Conservation (phyloP, 2,329 filamentous ascomycete species). For the Aspergillus pseudoviridinutans region DNA sequence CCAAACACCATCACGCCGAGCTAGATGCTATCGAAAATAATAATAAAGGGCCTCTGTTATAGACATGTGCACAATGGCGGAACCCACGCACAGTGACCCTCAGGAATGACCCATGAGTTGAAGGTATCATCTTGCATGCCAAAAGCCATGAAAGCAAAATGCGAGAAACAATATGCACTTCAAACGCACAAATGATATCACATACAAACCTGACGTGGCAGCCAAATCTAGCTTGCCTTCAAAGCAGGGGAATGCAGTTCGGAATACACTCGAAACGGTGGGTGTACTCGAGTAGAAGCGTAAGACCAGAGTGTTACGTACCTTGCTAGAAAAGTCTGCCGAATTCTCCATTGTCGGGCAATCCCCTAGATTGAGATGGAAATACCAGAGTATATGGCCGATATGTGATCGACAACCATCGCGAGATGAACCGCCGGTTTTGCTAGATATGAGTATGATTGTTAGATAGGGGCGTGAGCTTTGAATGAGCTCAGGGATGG, state of each 20-base stretch:
- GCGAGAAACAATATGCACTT: not conserved
- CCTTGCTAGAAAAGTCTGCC: slow-evolving; percentile 6
- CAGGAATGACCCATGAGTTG: not conserved
- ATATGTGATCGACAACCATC: not conserved
- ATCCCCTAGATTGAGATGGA: not conserved
- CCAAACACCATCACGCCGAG: not conserved
- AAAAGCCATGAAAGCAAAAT: not conserved
- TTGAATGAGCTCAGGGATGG: not conserved
- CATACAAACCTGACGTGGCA: slow-evolving; percentile 18
- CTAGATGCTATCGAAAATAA: slow-evolving; percentile 3
- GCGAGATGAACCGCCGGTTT: slow-evolving; percentile 1
- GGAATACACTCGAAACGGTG: slow-evolving; percentile 5
- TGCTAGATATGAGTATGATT: not conserved
- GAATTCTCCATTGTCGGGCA: not conserved
- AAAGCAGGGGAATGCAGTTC: not conserved
- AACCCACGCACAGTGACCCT: not conserved
- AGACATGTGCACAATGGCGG: not conserved
- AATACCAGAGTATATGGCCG: not conserved
- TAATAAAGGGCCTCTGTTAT: slow-evolving; percentile 3
- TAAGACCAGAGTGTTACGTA: slow-evolving; percentile 13
- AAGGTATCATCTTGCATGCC: slow-evolving; percentile 16
- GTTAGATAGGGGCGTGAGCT: not conserved
- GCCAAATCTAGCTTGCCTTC: not conserved
- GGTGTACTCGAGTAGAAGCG: not conserved
- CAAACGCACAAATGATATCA: not conserved